Evolutionary conservation across 2,329 filamentous ascomycete species (phyloP).

Genomic region (Penicillium sp.): DNA sequence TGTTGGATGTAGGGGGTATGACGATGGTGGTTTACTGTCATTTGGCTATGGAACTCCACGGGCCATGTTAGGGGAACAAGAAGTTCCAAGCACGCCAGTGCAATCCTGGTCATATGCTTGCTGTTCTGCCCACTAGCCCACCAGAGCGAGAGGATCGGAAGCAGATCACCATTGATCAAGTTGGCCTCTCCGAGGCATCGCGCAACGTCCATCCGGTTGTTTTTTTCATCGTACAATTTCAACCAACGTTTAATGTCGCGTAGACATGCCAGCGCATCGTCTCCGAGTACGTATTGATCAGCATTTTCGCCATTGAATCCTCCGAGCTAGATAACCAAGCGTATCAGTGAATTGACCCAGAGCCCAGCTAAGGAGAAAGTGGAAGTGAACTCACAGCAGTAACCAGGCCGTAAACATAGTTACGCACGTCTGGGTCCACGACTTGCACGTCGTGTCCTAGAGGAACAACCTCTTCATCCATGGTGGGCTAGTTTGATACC

Average conservation of each 20-base stretch:
- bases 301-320: slow-evolving; percentile 76
- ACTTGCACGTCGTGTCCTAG: slow-evolving; percentile 50
- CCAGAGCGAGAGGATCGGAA: slow-evolving; percentile 85
- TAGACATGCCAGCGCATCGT: slow-evolving; percentile 86
- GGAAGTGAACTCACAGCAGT: slow-evolving; percentile 67
- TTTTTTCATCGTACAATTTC: slow-evolving; percentile 88
- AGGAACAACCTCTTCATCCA: slow-evolving; percentile 43
- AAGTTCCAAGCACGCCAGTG: slow-evolving; percentile 82
- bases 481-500: slow-evolving; percentile 23
- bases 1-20: slow-evolving; percentile 87
- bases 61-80: slow-evolving; percentile 94
- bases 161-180: slow-evolving; percentile 80
- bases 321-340: slow-evolving; percentile 62
- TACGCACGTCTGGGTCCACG: slow-evolving; percentile 88
- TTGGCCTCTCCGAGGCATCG: slow-evolving; percentile 90
- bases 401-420: slow-evolving; percentile 88
- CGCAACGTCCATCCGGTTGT: slow-evolving; percentile 90
- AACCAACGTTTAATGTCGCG: slow-evolving; percentile 96
- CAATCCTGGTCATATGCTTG: slow-evolving; percentile 73
- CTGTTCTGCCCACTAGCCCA: slow-evolving; percentile 68
- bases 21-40: slow-evolving; percentile 89
- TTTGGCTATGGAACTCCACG: slow-evolving; percentile 73
- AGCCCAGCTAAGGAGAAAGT: slow-evolving; percentile 1
- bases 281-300: slow-evolving; percentile 81
- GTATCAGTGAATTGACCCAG: slow-evolving; percentile 16